Evolutionary conservation across 2,329 filamentous ascomycete species (phyloP).

Genomic region (Penicillium hordei): DNA sequence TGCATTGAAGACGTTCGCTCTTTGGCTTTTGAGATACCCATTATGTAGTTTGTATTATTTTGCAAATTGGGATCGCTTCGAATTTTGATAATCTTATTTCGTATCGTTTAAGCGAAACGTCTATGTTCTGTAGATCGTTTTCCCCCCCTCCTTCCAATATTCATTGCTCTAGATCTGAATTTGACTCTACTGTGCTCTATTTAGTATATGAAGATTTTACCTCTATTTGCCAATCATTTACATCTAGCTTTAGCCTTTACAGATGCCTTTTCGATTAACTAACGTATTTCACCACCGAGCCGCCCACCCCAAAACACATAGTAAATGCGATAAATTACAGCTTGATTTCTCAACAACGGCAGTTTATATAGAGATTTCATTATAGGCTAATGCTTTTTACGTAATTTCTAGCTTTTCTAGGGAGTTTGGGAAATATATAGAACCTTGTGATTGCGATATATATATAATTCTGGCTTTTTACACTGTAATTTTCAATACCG

Average conservation of each 20-base stretch:
- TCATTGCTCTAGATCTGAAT: background rate
- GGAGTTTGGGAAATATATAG: too few species aligned
- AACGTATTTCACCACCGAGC: too few species aligned
- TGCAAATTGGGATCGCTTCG: background rate
- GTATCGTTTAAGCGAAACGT: background rate
- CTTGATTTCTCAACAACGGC: too few species aligned
- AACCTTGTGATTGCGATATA: too few species aligned
- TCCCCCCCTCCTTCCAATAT: background rate
- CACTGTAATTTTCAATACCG: too few species aligned
- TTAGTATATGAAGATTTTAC: too few species aligned
- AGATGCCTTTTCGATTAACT: background rate
- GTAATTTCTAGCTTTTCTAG: too few species aligned
- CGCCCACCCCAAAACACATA: too few species aligned
- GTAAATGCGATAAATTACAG: too few species aligned
- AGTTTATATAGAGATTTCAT: too few species aligned
- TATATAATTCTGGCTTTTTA: too few species aligned
- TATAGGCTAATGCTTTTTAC: too few species aligned
- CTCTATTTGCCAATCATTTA: background rate
- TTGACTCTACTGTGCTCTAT: background rate
- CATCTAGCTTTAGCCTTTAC: background rate
- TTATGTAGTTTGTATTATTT: background rate
- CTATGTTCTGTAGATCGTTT: background rate
- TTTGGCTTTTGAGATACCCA: background rate
- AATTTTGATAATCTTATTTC: background rate
- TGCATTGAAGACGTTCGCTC: constrained; percentile 11